Percentiles rank a stretch among this genome's conserved stretches.
Conservation (phyloP, 139 green algal genomes). For the Dunaliella primolecta region DNA sequence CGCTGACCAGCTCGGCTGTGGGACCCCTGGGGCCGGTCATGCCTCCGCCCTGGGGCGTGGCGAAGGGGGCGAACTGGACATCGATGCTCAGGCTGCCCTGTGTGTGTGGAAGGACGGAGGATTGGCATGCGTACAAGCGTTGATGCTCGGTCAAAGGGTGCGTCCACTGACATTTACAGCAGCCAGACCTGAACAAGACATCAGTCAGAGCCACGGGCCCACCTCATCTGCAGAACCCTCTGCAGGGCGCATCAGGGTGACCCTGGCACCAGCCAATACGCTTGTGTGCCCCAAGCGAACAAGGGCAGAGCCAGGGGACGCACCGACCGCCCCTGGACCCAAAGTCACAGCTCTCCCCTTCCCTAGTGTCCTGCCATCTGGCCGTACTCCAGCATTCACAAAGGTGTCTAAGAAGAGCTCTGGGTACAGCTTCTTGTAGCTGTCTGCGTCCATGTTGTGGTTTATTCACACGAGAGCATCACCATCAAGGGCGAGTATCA, state of each 20-base stretch:
- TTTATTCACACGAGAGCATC: too few species aligned
- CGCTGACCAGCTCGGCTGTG: conserved; percentile 26
- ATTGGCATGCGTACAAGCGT: too few species aligned
- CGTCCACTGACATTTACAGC: too few species aligned
- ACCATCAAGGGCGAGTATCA: too few species aligned
- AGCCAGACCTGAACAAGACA: too few species aligned
- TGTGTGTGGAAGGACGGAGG: neutral
- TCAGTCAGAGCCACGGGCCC: too few species aligned
- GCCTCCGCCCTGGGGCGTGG: conserved; percentile 33
- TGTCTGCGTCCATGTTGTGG: conserved; percentile 54
- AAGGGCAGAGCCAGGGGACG: conserved; percentile 65
- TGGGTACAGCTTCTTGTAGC: conserved; percentile 73
- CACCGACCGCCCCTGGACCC: conserved; percentile 48
- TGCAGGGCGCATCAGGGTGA: conserved; percentile 48
- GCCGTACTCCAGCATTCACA: conserved; percentile 53
- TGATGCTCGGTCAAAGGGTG: too few species aligned
- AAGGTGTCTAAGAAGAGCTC: conserved; percentile 63
- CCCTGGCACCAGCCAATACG: conserved; percentile 63
- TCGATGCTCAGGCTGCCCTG: conserved; percentile 45
- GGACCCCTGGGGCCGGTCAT: too few species aligned
- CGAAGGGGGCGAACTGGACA: conserved; percentile 70
- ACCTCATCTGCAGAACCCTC: conserved; percentile 35
- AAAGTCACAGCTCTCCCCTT: conserved; percentile 51
- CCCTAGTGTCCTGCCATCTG: conserved; percentile 64
- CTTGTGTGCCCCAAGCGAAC: conserved; percentile 66